These are phyloP conservation scores for Pseudocohnilembus persalinus DNA, from an alignment of 169 alveolate genomes.

Conservation along the genomic window DNA sequence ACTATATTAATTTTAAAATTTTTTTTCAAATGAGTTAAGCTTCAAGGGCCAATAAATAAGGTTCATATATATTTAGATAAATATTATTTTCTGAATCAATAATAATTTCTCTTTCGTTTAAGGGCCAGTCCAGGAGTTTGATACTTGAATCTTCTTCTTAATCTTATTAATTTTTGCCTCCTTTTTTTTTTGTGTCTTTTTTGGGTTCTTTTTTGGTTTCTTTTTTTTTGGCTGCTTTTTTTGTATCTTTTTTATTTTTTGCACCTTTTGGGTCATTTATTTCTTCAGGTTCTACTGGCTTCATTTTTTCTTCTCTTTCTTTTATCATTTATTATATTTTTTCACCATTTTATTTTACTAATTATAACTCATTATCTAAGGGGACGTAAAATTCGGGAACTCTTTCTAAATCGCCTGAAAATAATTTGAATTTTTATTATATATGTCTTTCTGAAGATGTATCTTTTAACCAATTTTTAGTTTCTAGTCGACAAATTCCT, in stretches of 20 bases:
- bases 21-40: neutral
- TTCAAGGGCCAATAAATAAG: neutral
- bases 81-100: neutral
- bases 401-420: neutral
- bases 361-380: constrained; percentile 9
- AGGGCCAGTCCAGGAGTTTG: neutral
- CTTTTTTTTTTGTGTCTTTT: constrained; percentile 6
- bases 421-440: too few relatives aligned
- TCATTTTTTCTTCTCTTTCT: constrained; percentile 12
- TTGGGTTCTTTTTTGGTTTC: constrained; percentile 13
- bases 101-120: neutral
- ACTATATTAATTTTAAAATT: too few relatives aligned
- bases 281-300: constrained; percentile 15
- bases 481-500: neutral
- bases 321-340: neutral
- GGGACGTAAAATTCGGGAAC: constrained; percentile 9
- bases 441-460: neutral
- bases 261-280: neutral
- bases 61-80: neutral
- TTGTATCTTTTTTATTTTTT: neutral
- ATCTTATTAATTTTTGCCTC: constrained; percentile 9
- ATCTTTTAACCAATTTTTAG: neutral
- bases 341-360: neutral
- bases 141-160: constrained; percentile 4
- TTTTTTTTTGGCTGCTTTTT: constrained; percentile 20